These are phyloP conservation scores for Pulicaria dysenterica DNA, from an alignment of 129 eudicot species.

Conservation along the genomic window DNA sequence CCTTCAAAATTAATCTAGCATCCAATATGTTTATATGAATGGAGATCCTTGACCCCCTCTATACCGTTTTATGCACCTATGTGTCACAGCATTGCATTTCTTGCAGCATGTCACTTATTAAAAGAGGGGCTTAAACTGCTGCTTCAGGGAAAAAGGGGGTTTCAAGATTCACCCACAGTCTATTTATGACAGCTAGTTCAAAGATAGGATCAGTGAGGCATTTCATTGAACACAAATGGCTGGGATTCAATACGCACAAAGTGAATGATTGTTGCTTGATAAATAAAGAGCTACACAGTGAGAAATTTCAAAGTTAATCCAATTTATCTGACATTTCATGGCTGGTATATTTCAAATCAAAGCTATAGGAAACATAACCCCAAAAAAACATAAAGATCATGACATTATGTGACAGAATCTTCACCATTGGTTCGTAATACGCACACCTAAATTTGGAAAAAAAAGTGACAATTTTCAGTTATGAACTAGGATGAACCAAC, in stretches of 20 bases:
- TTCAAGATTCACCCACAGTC: background rate
- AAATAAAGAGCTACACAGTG: constrained; percentile 16
- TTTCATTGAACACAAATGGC: constrained; percentile 3
- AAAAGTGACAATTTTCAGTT: background rate
- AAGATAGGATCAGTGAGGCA: constrained; percentile 8
- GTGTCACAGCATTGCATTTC: background rate
- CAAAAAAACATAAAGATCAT: constrained; percentile 15
- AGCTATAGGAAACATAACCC: background rate
- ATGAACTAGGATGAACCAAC: background rate
- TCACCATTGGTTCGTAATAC: constrained; percentile 26
- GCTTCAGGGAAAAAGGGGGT: background rate
- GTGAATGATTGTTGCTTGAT: constrained; percentile 8
- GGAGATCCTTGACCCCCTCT: background rate
- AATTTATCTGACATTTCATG: constrained; percentile 13
- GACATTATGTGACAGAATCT: constrained; percentile 22
- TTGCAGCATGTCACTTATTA: background rate
- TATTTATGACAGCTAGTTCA: constrained; percentile 11
- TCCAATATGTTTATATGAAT: background rate
- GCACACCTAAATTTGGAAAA: constrained; percentile 6
- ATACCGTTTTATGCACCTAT: background rate
- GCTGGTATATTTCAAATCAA: background rate
- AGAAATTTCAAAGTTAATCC: constrained; percentile 35
- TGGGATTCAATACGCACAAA: constrained; percentile 24
- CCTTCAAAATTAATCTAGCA: background rate
- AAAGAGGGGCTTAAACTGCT: background rate